Evolutionary conservation across 1,284 basidiomycete genomes (phyloP), one percentile per base, ranked within the genome.

Genomic region (Cryptococcus deneoformans): DNA sequence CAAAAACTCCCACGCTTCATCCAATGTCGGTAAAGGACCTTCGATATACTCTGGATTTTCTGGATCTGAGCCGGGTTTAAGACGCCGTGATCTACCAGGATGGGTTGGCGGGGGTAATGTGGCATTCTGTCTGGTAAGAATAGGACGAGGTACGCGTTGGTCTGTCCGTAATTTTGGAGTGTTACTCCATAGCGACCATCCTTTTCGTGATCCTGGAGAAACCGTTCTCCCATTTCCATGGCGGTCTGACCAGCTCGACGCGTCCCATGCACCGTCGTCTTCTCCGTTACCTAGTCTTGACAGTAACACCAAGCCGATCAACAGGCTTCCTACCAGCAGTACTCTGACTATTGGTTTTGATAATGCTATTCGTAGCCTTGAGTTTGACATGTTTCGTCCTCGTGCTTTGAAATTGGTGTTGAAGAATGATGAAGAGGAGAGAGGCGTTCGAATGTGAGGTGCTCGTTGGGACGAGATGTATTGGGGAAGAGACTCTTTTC

Each of bases 1-100:
- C 12, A 76, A 57, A 57, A 63, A 62, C 2, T 46, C 65, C 50
- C 68, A 71, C 7, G 73, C 71, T 57, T 74, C 66, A 29, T 70
- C 62, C 20, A 76, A 56, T 6, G 62, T 68, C 6, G 72, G 72
- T 35, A 73, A 52, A 1, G 63, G 66, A 4, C 50, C 58, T 14
- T 45, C 54, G 1, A 47, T 55, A 61, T 70, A 75, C 48, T 63
- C 57, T 16, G 49, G 49, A 46, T 61, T 57, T 42, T 69, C 65
- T 5, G 63, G 62, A 38, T 52, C 52, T 42, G 62, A 57, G n/a
- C 61, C 62, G 0, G 47, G 45, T 2, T 65, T 58, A 12, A 60
- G 39, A 10, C 59, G 59, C 29, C 71, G 9, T 42, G 57, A 58
- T 64, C 65, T 49, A 49, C 63, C 52, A 36, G 53, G 49, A 54